These are phyloP conservation scores for Acer yangbiense DNA, from an alignment of 345 rosid species.

Conservation along the genomic window DNA sequence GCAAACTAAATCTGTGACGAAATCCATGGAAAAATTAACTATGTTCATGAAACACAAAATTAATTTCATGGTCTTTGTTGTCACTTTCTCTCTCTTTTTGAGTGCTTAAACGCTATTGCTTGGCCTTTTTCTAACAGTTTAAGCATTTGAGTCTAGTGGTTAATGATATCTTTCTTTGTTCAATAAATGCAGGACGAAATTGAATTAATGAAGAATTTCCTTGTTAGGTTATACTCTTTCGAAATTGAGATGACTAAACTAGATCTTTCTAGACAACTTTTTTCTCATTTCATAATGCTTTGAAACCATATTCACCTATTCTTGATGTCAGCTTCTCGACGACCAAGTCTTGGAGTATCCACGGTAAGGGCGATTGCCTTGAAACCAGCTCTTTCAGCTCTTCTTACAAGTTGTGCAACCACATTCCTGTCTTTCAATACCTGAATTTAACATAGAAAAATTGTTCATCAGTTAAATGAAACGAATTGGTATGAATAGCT, in stretches of 20 bases:
- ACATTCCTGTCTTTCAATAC: slow-evolving; percentile 79
- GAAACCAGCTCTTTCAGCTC: slow-evolving; percentile 95
- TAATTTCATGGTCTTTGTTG: neutral
- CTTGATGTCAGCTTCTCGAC: slow-evolving; percentile 94
- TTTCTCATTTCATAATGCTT: neutral
- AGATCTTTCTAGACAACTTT: neutral
- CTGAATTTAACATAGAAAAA: slow-evolving; percentile 33
- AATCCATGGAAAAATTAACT: neutral
- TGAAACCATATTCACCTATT: slow-evolving; percentile 57
- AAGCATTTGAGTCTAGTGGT: too few species aligned
- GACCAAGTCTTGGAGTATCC: slow-evolving; percentile 93
- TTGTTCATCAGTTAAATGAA: neutral
- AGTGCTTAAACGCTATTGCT: neutral
- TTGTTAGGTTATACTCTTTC: neutral
- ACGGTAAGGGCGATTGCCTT: slow-evolving; percentile 94
- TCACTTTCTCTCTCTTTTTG: neutral
- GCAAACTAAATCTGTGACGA: slow-evolving; percentile 64
- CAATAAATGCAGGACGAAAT: too few species aligned
- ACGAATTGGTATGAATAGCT: neutral
- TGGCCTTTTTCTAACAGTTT: neutral
- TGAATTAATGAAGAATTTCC: too few species aligned
- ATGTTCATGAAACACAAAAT: neutral
- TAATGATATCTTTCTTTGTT: too few species aligned
- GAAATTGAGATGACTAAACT: neutral
- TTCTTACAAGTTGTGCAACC: slow-evolving; percentile 80